Evolutionary conservation across 108 stramenopile genomes (phyloP).

Genomic region (Skeletonema potamos): DNA sequence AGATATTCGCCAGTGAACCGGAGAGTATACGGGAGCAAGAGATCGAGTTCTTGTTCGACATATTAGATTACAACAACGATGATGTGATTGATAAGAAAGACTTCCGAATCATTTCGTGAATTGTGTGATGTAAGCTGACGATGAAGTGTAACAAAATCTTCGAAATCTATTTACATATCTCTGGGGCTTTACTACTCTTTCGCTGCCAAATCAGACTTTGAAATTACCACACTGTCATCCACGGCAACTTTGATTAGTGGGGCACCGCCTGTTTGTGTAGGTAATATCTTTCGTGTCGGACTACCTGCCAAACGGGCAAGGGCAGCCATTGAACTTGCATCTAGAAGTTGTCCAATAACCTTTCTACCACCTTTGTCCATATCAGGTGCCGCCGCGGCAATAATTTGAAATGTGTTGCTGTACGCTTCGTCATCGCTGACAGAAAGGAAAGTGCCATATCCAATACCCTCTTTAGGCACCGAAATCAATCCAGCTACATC

Average conservation of each 20-base stretch:
- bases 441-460: conserved; percentile 69
- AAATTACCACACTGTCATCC: conserved; percentile 10
- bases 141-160: neutral
- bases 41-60: conserved; percentile 49
- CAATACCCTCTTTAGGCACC: conserved; percentile 72
- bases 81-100: conserved; percentile 45
- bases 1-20: conserved; percentile 30
- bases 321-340: conserved; percentile 65
- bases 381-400: conserved; percentile 48
- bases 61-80: conserved; percentile 50
- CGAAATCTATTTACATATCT: neutral
- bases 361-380: conserved; percentile 66
- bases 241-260: conserved; percentile 39
- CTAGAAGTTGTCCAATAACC: conserved; percentile 80
- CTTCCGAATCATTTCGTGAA: conserved; percentile 26
- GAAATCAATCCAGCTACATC: conserved; percentile 66
- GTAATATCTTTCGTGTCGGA: conserved; percentile 61
- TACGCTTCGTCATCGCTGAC: conserved; percentile 76
- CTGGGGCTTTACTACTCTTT: too few relatives aligned
- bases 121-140: neutral
- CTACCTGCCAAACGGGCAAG: conserved; percentile 64
- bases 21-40: conserved; percentile 38
- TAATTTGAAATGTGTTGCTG: conserved; percentile 71
- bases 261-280: conserved; percentile 41
- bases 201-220: conserved; percentile 4